A percentile compares a stretch with the other conserved stretches of the same genome.
These are phyloP conservation scores for Mycena crocata DNA, from an alignment of 768 basidiomycete species.

Conservation along the genomic window DNA sequence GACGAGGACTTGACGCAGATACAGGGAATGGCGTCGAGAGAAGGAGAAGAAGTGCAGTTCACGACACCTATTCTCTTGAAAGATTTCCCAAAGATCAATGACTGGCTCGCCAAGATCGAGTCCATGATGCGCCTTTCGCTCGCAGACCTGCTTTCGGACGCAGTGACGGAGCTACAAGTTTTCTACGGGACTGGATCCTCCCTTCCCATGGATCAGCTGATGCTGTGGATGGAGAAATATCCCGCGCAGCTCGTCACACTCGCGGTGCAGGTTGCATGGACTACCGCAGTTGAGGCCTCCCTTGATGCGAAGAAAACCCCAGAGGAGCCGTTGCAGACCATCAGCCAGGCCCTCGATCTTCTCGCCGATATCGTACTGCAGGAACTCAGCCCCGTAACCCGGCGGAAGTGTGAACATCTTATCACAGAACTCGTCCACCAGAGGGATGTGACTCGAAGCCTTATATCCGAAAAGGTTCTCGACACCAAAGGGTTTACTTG, in stretches of 20 bases:
- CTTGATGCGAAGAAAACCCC: constrained; percentile 69
- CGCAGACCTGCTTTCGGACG: constrained; percentile 82
- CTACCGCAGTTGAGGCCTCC: constrained; percentile 79
- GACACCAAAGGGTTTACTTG: constrained; percentile 87
- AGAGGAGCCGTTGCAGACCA: constrained; percentile 75
- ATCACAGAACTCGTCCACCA: constrained; percentile 99
- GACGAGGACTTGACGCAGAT: constrained; percentile 92
- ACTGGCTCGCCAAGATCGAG: constrained; percentile 95
- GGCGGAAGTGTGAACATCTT: constrained; percentile 97
- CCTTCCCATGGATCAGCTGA: constrained; percentile 75
- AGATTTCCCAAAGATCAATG: constrained; percentile 97
- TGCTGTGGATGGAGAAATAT: constrained; percentile 93
- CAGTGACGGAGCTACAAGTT: constrained; percentile 80
- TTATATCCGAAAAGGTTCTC: constrained; percentile 72
- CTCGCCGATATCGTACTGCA: constrained; percentile 97
- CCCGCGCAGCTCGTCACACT: constrained; percentile 97
- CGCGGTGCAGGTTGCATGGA: constrained; percentile 97
- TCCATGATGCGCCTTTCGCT: constrained; percentile 93
- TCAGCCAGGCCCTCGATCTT: constrained; percentile 87
- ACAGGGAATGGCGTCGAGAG: constrained; percentile 93
- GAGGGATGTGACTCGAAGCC: constrained; percentile 89
- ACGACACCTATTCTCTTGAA: constrained; percentile 86
- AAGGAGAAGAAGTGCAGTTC: constrained; percentile 94
- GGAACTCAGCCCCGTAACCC: constrained; percentile 90
- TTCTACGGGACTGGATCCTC: constrained; percentile 80